Base-by-base conservation (phyloP, 1,284 basidiomycete species). In the Coniferiporia sulphurascens region DNA sequence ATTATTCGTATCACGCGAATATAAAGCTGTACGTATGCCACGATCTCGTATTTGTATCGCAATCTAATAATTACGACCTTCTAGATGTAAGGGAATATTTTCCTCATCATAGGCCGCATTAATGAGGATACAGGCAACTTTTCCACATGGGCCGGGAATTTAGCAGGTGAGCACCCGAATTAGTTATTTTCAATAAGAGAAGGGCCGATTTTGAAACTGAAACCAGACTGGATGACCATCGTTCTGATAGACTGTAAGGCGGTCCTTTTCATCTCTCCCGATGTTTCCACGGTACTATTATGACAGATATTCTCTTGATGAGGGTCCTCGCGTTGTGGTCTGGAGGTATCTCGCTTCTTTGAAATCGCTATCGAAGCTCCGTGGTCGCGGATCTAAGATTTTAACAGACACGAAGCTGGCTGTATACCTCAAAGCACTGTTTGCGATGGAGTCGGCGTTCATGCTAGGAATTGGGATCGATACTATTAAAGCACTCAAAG, bases 251-350 rank as follows among this genome's bases (percentile, higher is more conserved):
- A 57, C 19, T 57, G 55, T 51, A 41, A 19, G 44, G 12, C 2
- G 15, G 6, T 46, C 3, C 12, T n/a, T n/a, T 46, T 1, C 17
- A n/a, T 46, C 4, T 46, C 44, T n/a, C 19, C n/a, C 3, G 2
- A 21, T 3, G 3, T 46, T 9, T 1, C n/a, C 22, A 50, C 19
- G 12, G n/a, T 27, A 1, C 32, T n/a, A n/a, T 9, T 19, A 34
- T 36, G 3, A 57, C n/a, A n/a, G 55, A 50, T 44, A 57, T 57
- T 13, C 55, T 57, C 22, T 46, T 41, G 15, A 50, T 49, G 48
- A 57, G 55, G 27, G 48, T 51, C 48, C 32, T 48, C n/a, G 55
- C 55, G 3, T 27, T 57, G 3, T 57, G 48, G 17, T 43, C 48
- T 21, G 22, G 17, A 32, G 21, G 55, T 48, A 38, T 5, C 5